Evolutionary conservation across 352 stramenopile genomes (phyloP), one percentile per base, ranked within the genome.

Genomic region (Blastocystis sp.): DNA sequence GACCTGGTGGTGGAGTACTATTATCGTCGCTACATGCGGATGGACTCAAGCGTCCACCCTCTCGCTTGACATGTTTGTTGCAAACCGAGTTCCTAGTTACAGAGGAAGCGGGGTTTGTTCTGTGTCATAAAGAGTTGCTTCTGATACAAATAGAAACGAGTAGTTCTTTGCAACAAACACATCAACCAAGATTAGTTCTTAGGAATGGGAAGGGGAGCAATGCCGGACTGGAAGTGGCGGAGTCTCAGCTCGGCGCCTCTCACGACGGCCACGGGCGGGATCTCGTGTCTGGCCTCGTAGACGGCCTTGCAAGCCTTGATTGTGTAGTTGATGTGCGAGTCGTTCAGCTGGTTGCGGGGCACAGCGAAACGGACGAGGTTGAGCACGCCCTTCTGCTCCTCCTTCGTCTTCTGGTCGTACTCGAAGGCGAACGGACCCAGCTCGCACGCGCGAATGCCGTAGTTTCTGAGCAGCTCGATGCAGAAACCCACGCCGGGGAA

Each of bases 371-470:
- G 78, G 17, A 88, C 78, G 45, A 88, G 57, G 34, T 88, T 88
- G 61, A 88, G 45, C 45, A 88, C 68, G 21, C 78, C 78, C 68
- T 88, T 88, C 68, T 79, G 64, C 52, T 88, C 78, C 48, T 88
- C 78, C 40, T 69, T 60, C n/a, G 78, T 88, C 68, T 88, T 88
- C 68, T 88, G 78, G 52, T 88, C 78, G 60, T 88, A 88, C 48
- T 88, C 78, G 52, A 88, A 88, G n/a, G 78, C 78, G 38, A 88
- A 88, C 28, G 78, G 78, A 88, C 78, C 78, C 68, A 88, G 52
- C 59, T 88, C 78, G 28, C 78, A 88, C 63, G 78, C 78, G 42
- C 78, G 78, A 78, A 88, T 88, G 28, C 78, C 78, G 45, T 88
- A 88, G 64, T 88, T 64, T 4, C 78, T 11, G 43, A 88, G 78